phyloP scores from a whole-genome alignment of 148 eudicot genomes.

The Suaeda aralocaspica region DNA sequence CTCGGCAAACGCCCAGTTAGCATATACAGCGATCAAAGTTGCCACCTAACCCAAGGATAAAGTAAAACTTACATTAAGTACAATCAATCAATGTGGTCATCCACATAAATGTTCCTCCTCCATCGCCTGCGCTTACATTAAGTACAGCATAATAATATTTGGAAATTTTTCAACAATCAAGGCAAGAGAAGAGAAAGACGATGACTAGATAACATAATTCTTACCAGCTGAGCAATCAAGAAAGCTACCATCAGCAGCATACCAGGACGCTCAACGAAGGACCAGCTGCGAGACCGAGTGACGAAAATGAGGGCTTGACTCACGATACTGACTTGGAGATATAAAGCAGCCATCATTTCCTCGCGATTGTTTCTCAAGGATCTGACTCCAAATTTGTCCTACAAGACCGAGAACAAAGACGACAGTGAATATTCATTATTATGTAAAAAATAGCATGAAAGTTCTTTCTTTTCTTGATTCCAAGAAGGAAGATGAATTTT shows the following conservation, averaged over 20 bases:
- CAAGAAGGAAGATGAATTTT: neutral
- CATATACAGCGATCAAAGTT: conserved; percentile 83
- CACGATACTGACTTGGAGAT: conserved; percentile 92
- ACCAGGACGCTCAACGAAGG: conserved; percentile 84
- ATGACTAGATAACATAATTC: neutral
- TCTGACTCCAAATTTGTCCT: conserved; percentile 69
- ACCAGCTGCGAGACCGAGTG: conserved; percentile 90
- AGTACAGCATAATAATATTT: neutral
- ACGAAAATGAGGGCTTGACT: conserved; percentile 96
- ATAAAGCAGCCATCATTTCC: conserved; percentile 87
- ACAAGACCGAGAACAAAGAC: conserved; percentile 8
- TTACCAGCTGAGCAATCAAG: conserved; percentile 81
- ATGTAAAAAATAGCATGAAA: neutral
- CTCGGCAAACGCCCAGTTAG: conserved; percentile 82
- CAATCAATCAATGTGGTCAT: no score
- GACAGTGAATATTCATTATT: neutral
- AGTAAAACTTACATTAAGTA: conserved; percentile 1
- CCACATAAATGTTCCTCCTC: no score
- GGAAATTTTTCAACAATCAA: neutral
- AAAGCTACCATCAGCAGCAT: conserved; percentile 61
- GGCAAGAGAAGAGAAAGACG: neutral
- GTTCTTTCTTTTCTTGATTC: neutral
- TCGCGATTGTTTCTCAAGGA: conserved; percentile 27
- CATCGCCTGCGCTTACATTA: no score
- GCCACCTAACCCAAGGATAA: conserved; percentile 54